These are phyloP conservation scores for Sclerotinia minor DNA, from an alignment of 2,329 filamentous ascomycete genomes.

Conservation along the genomic window DNA sequence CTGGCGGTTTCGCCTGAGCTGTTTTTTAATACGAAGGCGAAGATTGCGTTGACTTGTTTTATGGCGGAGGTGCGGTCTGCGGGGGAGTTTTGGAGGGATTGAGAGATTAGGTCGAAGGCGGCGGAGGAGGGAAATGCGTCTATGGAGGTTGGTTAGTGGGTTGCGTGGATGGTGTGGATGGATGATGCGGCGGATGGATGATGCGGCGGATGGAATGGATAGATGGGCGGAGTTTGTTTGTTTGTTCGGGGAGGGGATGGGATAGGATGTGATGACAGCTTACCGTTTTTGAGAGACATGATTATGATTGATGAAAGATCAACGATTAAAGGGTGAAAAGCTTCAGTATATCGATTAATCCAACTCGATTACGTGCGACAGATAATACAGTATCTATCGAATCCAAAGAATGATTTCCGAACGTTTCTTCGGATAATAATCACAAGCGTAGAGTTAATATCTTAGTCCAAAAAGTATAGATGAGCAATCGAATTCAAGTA, in stretches of 20 bases:
- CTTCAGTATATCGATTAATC: too few species aligned
- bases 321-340: too few species aligned
- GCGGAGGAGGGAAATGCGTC: constrained; percentile 85
- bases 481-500: background rate
- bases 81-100: constrained; percentile 65
- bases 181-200: too few species aligned
- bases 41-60: constrained; percentile 83
- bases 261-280: background rate
- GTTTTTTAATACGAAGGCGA: constrained; percentile 95
- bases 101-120: constrained; percentile 87
- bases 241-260: too few species aligned
- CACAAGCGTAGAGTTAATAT: background rate
- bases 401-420: background rate
- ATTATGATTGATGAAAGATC: background rate
- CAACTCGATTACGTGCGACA: too few species aligned
- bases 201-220: background rate
- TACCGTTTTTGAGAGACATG: constrained; percentile 25
- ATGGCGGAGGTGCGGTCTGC: constrained; percentile 82
- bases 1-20: constrained; percentile 71
- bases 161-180: background rate
- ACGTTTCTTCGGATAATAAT: background rate
- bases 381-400: background rate
- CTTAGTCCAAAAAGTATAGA: background rate
- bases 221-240: background rate
- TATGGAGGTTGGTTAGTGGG: constrained; percentile 41